Percentiles rank a stretch among this genome's conserved stretches.
These are phyloP conservation scores for Lolium multiflorum DNA, from an alignment of 176 grass and related monocot genomes.

Conservation along the genomic window DNA sequence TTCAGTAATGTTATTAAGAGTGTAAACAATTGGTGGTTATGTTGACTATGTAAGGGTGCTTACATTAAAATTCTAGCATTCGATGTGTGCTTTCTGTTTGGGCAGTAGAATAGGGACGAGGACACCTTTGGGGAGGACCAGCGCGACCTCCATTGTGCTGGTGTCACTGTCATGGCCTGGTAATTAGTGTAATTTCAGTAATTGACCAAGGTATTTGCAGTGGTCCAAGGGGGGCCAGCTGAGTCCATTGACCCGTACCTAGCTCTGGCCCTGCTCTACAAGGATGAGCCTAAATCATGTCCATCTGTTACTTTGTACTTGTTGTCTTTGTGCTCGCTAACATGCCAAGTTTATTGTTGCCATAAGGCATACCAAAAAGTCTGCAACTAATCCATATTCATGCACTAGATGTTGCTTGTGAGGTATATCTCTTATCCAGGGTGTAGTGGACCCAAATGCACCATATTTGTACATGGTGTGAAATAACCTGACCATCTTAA, in stretches of 20 bases:
- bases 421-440: slow-evolving; percentile 7
- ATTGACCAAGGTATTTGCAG: not conserved
- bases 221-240: not conserved
- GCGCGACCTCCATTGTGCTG: not conserved
- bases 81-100: not conserved
- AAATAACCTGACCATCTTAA: not conserved
- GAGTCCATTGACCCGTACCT: not conserved
- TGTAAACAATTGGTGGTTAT: not conserved
- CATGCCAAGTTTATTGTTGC: not conserved
- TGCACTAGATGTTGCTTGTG: not conserved
- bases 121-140: not conserved
- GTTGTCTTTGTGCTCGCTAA: not conserved
- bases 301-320: slow-evolving; percentile 12
- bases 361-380: not conserved
- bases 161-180: not conserved
- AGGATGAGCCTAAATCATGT: slow-evolving; percentile 1
- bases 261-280: not conserved
- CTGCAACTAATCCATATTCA: not conserved
- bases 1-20: not conserved
- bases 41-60: slow-evolving; percentile 3
- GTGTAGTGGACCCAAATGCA: slow-evolving; percentile 11
- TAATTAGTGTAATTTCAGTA: slow-evolving; percentile 15
- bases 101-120: not conserved
- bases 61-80: slow-evolving; percentile 3
- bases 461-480: not conserved